Evolutionary conservation across 306 rosid species (phyloP), one percentile per base, ranked within the genome.

Genomic region (Pyrus communis): DNA sequence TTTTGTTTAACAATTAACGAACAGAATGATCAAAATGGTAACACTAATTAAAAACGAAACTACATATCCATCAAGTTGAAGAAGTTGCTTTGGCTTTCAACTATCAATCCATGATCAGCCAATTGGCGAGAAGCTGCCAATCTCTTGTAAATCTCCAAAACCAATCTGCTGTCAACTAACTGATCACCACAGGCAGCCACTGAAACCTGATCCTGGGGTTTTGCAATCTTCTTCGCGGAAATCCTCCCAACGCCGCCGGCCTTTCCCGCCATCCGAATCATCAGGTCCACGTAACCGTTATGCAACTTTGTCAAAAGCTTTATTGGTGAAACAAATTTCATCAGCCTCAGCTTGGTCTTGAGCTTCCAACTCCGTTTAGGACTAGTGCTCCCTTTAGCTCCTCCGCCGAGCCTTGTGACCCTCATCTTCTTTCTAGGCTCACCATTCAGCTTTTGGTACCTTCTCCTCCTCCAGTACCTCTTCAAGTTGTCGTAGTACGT

Each of bases 131-230:
- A 77, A 74, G 83, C 77, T 3, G 83, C 82, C 46, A 80, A 42
- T 46, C 86, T 83, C 75, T 83, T 80, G 68, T 83, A 86, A 28
- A 83, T 75, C 81, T 78, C 85, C 79, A 80, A 49, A 64, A 86
- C 81, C 74, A 86, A 59, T 22, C 66, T 83, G 15, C 67, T 22
- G 12, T 83, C 87, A 21, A 86, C 79, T 18, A 72, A 77, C 31
- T 86, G 81, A 0, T 63, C 79, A 2, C 83, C 81, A 54, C 31
- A 28, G 75, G 54, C 25, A 51, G 21, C 81, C 60, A 71, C 5
- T 3, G 83, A 67, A 74, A 77, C 54, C 30, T 72, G 75, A 52
- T 73, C 72, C 14, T 45, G 45, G 5, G 64, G 58, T 80, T 77
- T 80, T 3, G 81, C 78, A 2, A 80, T 79, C 67, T 65, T 83